Percentiles rank a stretch among this genome's conserved stretches.
Evolutionary conservation across 768 basidiomycete genomes (phyloP).

Genomic region (Ramaria rubella): DNA sequence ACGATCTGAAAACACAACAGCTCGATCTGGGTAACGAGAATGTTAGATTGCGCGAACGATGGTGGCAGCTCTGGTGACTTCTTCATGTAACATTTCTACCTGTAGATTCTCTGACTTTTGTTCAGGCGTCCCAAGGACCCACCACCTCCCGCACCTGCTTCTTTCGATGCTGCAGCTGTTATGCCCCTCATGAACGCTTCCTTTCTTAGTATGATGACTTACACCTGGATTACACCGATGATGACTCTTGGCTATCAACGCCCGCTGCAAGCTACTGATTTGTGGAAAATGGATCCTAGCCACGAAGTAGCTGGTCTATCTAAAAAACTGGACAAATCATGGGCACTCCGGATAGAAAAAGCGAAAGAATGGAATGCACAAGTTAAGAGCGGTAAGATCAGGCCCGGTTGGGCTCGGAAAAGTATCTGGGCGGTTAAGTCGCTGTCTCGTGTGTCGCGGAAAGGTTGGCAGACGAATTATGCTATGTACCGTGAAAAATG

Average conservation of each 20-base stretch:
- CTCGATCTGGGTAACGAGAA: neutral
- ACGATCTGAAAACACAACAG: too few species aligned
- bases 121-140: conserved; percentile 52
- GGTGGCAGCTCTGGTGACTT: neutral
- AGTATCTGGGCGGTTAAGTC: conserved; percentile 33
- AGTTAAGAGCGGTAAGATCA: conserved; percentile 38
- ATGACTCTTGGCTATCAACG: conserved; percentile 62
- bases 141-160: conserved; percentile 48
- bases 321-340: conserved; percentile 47
- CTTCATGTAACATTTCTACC: neutral
- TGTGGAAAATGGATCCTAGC: conserved; percentile 57
- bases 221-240: conserved; percentile 48
- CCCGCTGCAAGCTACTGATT: conserved; percentile 65
- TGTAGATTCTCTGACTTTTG: neutral
- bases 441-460: conserved; percentile 5
- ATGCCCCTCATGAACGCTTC: conserved; percentile 57
- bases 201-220: conserved; percentile 53
- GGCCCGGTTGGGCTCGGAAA: conserved; percentile 34
- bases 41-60: neutral
- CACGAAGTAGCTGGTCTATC: conserved; percentile 47
- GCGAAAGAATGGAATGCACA: conserved; percentile 52
- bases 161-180: conserved; percentile 51
- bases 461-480: conserved; percentile 18
- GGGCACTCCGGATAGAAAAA: conserved; percentile 39
- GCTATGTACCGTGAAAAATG: conserved; percentile 22